phyloP scores from a whole-genome alignment of 306 rosid genomes.

The Cucurbita maxima region DNA sequence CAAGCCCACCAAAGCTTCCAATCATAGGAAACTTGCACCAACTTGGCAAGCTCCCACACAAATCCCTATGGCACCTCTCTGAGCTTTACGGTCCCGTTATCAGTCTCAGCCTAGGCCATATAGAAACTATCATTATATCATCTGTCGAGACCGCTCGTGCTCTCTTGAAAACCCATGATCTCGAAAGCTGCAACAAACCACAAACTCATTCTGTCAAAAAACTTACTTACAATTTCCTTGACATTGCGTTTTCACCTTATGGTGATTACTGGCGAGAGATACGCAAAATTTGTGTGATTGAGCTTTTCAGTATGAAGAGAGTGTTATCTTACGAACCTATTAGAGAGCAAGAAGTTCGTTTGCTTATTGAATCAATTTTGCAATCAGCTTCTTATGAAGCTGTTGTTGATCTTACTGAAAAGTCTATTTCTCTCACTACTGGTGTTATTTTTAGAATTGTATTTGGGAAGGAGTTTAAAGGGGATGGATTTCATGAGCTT shows the following conservation, averaged over 20 bases:
- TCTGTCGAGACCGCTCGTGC: conserved; percentile 16
- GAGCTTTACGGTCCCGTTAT: conserved; percentile 18
- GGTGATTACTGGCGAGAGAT: conserved; percentile 35
- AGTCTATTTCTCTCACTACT: conserved; percentile 17
- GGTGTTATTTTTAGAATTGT: conserved; percentile 26
- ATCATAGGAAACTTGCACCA: conserved; percentile 25
- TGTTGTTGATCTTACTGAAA: conserved; percentile 12
- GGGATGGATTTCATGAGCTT: conserved; percentile 17
- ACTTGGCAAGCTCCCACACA: conserved; percentile 16
- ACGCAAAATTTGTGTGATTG: conserved; percentile 19
- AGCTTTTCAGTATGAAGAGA: conserved; percentile 23
- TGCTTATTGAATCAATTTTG: conserved; percentile 2
- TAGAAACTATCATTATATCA: conserved; percentile 9
- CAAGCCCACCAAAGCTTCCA: conserved; percentile 30
- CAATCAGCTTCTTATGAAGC: neutral
- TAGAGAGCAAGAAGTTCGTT: conserved; percentile 7
- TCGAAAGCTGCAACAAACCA: conserved; percentile 27
- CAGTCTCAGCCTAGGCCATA: conserved; percentile 7
- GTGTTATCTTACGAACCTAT: conserved; percentile 5
- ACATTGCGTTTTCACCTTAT: conserved; percentile 27
- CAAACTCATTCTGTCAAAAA: neutral
- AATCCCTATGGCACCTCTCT: conserved; percentile 13
- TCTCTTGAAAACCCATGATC: conserved; percentile 16
- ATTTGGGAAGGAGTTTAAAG: conserved; percentile 23
- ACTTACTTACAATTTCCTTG: conserved; percentile 29